phyloP scores from a whole-genome alignment of 768 basidiomycete species.

The Macrocybe gigantea region DNA sequence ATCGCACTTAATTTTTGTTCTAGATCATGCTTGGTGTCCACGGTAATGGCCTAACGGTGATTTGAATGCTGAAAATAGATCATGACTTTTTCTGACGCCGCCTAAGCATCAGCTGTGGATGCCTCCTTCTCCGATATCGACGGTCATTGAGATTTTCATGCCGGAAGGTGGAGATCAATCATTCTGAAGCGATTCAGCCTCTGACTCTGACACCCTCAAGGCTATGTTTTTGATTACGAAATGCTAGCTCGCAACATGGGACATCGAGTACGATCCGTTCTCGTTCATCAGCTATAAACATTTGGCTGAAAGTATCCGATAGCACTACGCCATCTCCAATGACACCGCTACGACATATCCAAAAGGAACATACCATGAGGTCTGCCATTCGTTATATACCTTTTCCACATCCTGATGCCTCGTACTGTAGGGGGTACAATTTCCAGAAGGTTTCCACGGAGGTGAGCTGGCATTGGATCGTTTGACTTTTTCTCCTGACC shows the following conservation, averaged over 20 bases:
- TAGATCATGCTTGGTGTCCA: constrained; percentile 60
- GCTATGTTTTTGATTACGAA: constrained; percentile 34
- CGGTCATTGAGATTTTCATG: constrained; percentile 66
- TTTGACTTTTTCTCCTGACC: background rate
- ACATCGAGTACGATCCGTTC: constrained; percentile 25
- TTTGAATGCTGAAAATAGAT: constrained; percentile 3
- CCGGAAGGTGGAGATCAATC: constrained; percentile 38
- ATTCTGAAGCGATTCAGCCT: background rate
- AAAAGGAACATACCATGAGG: constrained; percentile 23
- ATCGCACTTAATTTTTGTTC: constrained; percentile 4
- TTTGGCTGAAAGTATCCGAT: constrained; percentile 2
- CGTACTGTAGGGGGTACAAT: constrained; percentile 11
- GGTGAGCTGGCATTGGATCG: constrained; percentile 9
- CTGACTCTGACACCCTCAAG: constrained; percentile 13
- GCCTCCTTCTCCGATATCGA: constrained; percentile 55
- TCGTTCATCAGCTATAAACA: background rate
- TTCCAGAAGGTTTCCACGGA: constrained; percentile 13
- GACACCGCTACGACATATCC: constrained; percentile 42
- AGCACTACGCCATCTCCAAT: constrained; percentile 64
- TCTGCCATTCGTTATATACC: constrained; percentile 8
- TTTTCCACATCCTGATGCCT: background rate
- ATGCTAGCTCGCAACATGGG: constrained; percentile 35
- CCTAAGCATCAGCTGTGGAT: constrained; percentile 55
- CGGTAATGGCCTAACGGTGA: constrained; percentile 62
- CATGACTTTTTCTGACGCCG: background rate